Percentiles rank a stretch among this genome's conserved stretches.
These are phyloP conservation scores for Physcomitrium patens DNA, from an alignment of 225 moss, liverwort and hornwort genomes.

Conservation along the genomic window DNA sequence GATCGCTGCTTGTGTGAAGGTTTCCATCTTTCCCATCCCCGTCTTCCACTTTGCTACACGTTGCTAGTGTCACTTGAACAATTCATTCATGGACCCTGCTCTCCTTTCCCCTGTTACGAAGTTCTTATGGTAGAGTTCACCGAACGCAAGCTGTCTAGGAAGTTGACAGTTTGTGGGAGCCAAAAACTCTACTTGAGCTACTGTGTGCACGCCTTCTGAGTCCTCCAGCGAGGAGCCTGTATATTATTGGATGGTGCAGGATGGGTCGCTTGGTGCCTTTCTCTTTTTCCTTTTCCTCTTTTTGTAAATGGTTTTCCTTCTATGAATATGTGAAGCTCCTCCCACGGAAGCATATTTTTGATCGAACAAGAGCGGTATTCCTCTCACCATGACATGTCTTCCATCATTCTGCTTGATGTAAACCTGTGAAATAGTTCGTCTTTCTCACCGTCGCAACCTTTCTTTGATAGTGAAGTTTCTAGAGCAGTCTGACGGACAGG, in stretches of 20 bases:
- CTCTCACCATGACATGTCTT: too few species aligned
- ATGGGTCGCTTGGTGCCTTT: conserved; percentile 43
- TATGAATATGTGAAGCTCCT: too few species aligned
- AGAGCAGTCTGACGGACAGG: too few species aligned
- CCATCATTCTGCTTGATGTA: too few species aligned
- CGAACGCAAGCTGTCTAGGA: conserved; percentile 22
- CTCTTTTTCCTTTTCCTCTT: conserved; percentile 5
- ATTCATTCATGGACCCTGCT: conserved; percentile 46
- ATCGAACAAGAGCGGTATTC: too few species aligned
- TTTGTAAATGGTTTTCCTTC: conserved; percentile 16
- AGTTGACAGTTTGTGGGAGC: conserved; percentile 31
- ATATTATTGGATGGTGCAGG: conserved; percentile 42
- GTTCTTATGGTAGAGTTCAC: conserved; percentile 30
- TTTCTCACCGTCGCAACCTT: too few species aligned
- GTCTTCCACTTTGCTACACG: too few species aligned
- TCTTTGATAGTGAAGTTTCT: too few species aligned
- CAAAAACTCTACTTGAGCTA: conserved; percentile 15
- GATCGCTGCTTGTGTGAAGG: too few species aligned
- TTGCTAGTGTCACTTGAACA: conserved; percentile 22
- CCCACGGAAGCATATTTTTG: too few species aligned
- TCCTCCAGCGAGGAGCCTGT: conserved; percentile 64
- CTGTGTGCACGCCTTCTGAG: conserved; percentile 53
- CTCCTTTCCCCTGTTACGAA: conserved; percentile 33
- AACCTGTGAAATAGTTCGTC: too few species aligned
- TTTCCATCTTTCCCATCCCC: too few species aligned